Evolutionary conservation across 2,329 filamentous ascomycete genomes (phyloP).

Genomic region (Alternaria incomplexa): DNA sequence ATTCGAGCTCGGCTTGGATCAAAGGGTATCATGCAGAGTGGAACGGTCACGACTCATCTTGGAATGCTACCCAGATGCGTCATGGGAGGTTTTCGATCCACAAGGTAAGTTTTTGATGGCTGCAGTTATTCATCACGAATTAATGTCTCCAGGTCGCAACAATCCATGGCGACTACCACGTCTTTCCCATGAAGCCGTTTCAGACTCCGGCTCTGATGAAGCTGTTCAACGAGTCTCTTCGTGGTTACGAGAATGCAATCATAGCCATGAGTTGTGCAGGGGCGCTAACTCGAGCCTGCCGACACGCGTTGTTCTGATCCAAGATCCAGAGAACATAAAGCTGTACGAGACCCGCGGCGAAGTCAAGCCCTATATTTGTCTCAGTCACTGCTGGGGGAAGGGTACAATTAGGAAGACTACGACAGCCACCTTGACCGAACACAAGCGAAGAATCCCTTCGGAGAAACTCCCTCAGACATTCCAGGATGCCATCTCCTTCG

Average conservation of each 20-base stretch:
- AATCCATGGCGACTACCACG: neutral
- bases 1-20: neutral
- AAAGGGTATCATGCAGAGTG: neutral
- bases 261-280: neutral
- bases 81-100: neutral
- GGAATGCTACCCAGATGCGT: neutral
- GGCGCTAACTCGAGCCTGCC: neutral
- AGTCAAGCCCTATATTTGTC: neutral
- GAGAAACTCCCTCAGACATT: conserved; percentile 11
- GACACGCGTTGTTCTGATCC: conserved; percentile 1
- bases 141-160: neutral
- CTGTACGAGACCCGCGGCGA: conserved; percentile 1
- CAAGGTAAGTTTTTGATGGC: neutral
- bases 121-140: neutral
- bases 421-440: neutral
- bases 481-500: conserved; percentile 16
- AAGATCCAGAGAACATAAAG: neutral
- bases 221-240: neutral
- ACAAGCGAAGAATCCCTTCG: conserved; percentile 8
- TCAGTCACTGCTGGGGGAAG: conserved; percentile 11
- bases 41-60: neutral
- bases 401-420: neutral
- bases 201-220: neutral
- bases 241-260: neutral
- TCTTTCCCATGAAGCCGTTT: neutral